phyloP scores from a whole-genome alignment of 129 eudicot species.

The Mikania micrantha region DNA sequence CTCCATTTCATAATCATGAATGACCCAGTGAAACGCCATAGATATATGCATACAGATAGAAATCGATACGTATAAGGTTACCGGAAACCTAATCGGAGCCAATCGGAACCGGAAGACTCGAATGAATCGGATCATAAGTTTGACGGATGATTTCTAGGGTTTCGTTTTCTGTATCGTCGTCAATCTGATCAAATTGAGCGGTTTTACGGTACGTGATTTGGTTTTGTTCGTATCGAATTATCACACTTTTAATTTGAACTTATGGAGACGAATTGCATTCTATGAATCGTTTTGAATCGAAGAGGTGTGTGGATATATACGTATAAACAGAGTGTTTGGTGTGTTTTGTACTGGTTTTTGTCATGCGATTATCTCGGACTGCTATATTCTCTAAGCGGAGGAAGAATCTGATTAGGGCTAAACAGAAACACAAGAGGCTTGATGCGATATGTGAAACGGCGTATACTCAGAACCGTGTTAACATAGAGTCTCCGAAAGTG shows the following conservation, averaged over 20 bases:
- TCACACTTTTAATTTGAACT: constrained; percentile 11
- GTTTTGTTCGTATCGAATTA: neutral
- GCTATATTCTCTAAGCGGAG: constrained; percentile 32
- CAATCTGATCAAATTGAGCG: constrained; percentile 27
- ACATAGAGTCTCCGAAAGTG: constrained; percentile 29
- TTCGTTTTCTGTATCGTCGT: constrained; percentile 21
- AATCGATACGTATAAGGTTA: neutral
- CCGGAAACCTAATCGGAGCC: constrained; percentile 25
- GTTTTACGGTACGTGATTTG: constrained; percentile 31
- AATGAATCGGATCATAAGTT: neutral
- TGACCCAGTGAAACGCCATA: constrained; percentile 4
- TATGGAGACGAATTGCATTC: constrained; percentile 13
- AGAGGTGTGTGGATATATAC: neutral
- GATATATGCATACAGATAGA: constrained; percentile 9
- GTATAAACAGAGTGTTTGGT: constrained; percentile 3
- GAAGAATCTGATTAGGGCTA: constrained; percentile 54
- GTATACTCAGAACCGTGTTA: constrained; percentile 50
- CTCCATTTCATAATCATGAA: constrained; percentile 18
- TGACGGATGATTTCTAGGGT: constrained; percentile 45
- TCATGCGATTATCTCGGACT: constrained; percentile 59
- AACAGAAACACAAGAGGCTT: constrained; percentile 74
- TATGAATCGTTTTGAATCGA: constrained; percentile 11
- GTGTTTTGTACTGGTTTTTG: constrained; percentile 21
- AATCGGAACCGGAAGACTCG: constrained; percentile 14
- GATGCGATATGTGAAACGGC: constrained; percentile 69